phyloP scores from a whole-genome alignment of 257 asterid genomes.

The Primulina tabacum region DNA sequence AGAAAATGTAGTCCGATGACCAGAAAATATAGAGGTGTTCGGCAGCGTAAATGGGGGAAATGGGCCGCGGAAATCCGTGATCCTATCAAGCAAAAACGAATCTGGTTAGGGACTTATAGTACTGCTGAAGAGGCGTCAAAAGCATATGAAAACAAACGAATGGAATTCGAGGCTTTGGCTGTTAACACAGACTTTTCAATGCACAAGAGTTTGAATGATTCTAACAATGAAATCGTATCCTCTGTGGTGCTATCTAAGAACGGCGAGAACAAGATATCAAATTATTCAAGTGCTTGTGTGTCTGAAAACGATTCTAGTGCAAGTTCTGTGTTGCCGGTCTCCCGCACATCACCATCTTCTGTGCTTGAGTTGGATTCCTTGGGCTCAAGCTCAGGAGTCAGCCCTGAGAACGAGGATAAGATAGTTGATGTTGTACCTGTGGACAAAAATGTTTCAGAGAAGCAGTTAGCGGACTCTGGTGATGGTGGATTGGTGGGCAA shows the following conservation, averaged over 20 bases:
- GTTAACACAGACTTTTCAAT: background rate
- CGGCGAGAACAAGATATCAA: background rate
- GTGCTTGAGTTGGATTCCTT: conserved; percentile 37
- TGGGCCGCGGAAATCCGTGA: conserved; percentile 63
- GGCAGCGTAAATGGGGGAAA: conserved; percentile 56
- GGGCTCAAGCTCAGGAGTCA: conserved; percentile 23
- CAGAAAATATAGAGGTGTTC: conserved; percentile 35
- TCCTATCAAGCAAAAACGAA: conserved; percentile 36
- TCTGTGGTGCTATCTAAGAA: conserved; percentile 10
- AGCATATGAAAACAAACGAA: conserved; percentile 38
- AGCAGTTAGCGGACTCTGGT: conserved; percentile 3
- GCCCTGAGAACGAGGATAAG: background rate
- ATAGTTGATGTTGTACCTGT: background rate
- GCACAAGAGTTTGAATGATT: conserved; percentile 19
- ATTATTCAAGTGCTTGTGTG: conserved; percentile 1
- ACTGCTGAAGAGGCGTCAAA: conserved; percentile 44
- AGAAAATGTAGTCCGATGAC: background rate
- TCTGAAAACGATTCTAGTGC: conserved; percentile 28
- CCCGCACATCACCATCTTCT: conserved; percentile 33
- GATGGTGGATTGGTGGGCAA: conserved; percentile 25
- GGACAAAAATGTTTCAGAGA: conserved; percentile 6
- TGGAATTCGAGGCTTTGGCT: conserved; percentile 37
- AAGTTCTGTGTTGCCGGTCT: conserved; percentile 33
- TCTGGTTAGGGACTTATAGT: conserved; percentile 50
- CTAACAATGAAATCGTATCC: background rate